Evolutionary conservation across 2,329 filamentous ascomycete species (phyloP).

Genomic region (Simplicillium aogashimaense): DNA sequence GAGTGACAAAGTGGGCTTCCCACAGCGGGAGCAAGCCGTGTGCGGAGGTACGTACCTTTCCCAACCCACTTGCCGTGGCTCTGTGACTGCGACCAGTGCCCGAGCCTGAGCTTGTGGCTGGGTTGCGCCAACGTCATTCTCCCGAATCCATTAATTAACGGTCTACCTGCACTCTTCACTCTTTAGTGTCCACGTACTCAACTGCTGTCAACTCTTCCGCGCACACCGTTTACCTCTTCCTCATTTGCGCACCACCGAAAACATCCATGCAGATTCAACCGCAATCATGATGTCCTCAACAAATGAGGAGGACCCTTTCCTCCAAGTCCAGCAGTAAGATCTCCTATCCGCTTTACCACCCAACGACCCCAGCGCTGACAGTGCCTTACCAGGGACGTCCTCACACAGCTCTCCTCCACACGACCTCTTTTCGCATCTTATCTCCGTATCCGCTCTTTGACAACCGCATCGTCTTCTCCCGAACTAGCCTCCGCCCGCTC

Average conservation of each 20-base stretch:
- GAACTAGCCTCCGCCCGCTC: constrained; percentile 73
- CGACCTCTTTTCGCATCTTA: constrained; percentile 90
- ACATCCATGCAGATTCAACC: background rate
- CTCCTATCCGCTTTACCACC: background rate
- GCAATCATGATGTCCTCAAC: constrained; percentile 56
- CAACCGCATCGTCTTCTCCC: constrained; percentile 60
- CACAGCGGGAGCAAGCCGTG: background rate
- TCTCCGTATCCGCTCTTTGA: constrained; percentile 84
- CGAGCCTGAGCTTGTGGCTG: too few relatives aligned
- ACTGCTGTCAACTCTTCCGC: too few relatives aligned
- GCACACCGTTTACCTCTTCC: background rate
- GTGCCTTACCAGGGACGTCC: constrained; percentile 61
- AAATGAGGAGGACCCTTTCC: constrained; percentile 60
- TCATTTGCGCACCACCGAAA: background rate
- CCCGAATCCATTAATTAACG: too few relatives aligned
- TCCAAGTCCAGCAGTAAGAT: constrained; percentile 59
- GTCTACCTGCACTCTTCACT: too few relatives aligned
- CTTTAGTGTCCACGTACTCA: too few relatives aligned
- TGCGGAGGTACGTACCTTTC: too few relatives aligned
- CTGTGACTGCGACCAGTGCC: too few relatives aligned
- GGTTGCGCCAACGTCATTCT: too few relatives aligned
- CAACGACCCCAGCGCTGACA: background rate
- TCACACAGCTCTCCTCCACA: constrained; percentile 68
- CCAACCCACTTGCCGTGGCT: too few relatives aligned
- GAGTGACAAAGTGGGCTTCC: background rate